Evolutionary conservation across 768 basidiomycete species (phyloP), one percentile per base, ranked within the genome.

Genomic region (Cantharellus anzutake): DNA sequence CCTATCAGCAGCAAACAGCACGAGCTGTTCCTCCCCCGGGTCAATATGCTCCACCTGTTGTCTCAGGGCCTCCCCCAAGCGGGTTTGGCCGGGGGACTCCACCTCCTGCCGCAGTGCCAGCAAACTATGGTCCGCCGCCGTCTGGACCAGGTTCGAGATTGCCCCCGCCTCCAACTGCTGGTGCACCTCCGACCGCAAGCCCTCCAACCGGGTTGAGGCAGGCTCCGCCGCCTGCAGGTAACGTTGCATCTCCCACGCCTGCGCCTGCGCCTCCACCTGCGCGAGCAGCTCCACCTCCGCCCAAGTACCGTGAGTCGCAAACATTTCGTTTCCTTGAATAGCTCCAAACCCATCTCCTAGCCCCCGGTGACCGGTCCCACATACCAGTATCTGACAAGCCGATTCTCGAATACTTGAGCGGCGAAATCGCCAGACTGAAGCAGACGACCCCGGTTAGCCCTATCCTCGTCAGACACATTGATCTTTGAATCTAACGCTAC

Each of bases 331-430:
- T 44, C 3, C 16, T 51, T 37, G 59, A 11, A 3, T 20, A 4
- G 5, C n/a, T 5, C 35, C 35, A 2, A 29, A 20, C 38, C 29
- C 35, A 61, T 37, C 60, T 67, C 52, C 11, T 67, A 94, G 91
- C 93, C 50, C 76, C 82, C 57, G 93, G 94, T 59, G 94, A 98
- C 68, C 78, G 92, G 37, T 80, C 79, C n/a, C 94, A 97, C 69
- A 96, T 97, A 58, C 84, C 91, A 0, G 80, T 83, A 4, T 72
- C 75, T 52, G 75, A 78, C 29, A 70, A 74, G 60, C 81, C 84
- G 0, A 80, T 86, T 56, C 91, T 76, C 63, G 74, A 80, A 57
- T 74, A 84, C 16, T 73, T 96, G 42, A 75, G 75, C 29, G 75
- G 75, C 52, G 81, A 85, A 60, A 67, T 93, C 64, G 72, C 74